These are phyloP conservation scores for Myxozyma udenii DNA, from an alignment of 805 yeast species.

Conservation along the genomic window DNA sequence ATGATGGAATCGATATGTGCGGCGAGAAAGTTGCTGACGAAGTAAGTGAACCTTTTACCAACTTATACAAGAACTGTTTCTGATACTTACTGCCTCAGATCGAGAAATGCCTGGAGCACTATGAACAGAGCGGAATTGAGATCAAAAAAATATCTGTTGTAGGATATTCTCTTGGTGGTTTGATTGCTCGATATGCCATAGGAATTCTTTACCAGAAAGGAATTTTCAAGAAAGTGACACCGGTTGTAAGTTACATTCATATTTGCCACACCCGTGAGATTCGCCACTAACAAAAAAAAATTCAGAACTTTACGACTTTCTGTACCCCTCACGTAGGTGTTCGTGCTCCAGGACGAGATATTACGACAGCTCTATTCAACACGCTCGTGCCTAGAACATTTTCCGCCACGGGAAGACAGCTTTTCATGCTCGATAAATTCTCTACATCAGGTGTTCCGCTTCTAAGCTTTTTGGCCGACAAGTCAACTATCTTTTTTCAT, in stretches of 20 bases:
- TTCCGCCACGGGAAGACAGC: constrained; percentile 71
- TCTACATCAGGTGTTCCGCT: constrained; percentile 45
- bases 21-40: constrained; percentile 74
- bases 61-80: no score
- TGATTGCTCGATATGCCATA: constrained; percentile 73
- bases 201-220: constrained; percentile 61
- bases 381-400: constrained; percentile 59
- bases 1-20: constrained; percentile 84
- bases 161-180: constrained; percentile 84
- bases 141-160: constrained; percentile 71
- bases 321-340: constrained; percentile 70
- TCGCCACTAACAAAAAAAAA: no score
- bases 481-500: constrained; percentile 55
- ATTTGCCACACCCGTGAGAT: constrained; percentile 26
- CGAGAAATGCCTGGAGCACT: constrained; percentile 30
- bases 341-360: constrained; percentile 37
- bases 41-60: constrained; percentile 37
- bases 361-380: constrained; percentile 57
- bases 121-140: constrained; percentile 27
- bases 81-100: no score
- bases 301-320: constrained; percentile 53
- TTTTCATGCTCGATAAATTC: constrained; percentile 56
- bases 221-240: constrained; percentile 52
- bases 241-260: constrained; percentile 40
- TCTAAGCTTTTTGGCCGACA: constrained; percentile 62